Base-by-base conservation (phyloP, 495 filamentous ascomycete genomes). In the Penicillium alfredii region DNA sequence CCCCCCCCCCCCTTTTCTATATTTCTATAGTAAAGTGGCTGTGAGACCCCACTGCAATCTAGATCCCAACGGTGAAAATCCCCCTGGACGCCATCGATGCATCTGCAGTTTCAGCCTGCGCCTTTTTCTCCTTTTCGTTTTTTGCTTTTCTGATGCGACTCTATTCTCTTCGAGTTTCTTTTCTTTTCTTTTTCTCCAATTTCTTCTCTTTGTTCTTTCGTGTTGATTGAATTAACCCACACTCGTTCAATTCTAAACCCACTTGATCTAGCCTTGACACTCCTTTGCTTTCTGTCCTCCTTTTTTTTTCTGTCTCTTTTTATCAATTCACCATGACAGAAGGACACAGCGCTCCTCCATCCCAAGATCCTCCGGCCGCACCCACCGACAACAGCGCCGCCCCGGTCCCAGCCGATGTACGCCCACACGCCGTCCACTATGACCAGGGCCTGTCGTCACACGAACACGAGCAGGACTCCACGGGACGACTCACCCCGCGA, bases 401-500 rank as follows among this genome's bases (percentile, higher is more conserved):
- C 10, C 60, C 63, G n/a, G 54, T 63, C 5, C 43, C 49, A n/a
- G 45, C 44, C 28, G 53, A 47, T 8, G 42, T 47, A 0, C 49
- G 44, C 27, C 30, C 33, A 16, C 51, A 54, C 35, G 45, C 26
- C 22, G 29, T 42, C 35, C 39, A 55, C 28, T 48, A 56, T 37
- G 32, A 29, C 3, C 23, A 43, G 12, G 10, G 16, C 24, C 29
- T 34, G 13, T 33, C 22, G 34, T 37, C 44, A 13, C 20, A 21
- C n/a, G 25, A 35, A 10, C 51, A 54, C 26, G 57, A 60, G 44
- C 54, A 56, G 24, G 45, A 35, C 38, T 53, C 60, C 34, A 34
- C 43, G 9, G 49, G 30, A 8, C 45, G 48, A 19, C 23, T 65
- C 0, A 65, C 60, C 2, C 61, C 60, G 5, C 60, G 64, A 10